Evolutionary conservation across 768 basidiomycete species (phyloP).

Genomic region (Boletus patriciae): DNA sequence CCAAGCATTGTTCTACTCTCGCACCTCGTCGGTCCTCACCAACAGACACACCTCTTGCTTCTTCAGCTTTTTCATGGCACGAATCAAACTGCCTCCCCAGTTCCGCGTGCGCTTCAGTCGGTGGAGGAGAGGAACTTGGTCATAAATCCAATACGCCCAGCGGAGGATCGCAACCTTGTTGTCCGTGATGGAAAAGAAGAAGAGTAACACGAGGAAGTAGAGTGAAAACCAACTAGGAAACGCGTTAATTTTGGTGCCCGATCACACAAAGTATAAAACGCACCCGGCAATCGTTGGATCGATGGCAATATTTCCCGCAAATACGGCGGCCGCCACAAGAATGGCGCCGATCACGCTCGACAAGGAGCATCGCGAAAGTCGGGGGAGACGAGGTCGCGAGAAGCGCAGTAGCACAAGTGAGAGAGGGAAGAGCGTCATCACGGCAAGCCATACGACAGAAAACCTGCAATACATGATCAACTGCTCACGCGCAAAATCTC

Average conservation of each 20-base stretch:
- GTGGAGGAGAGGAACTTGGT: conserved; percentile 55
- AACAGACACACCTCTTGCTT: conserved; percentile 59
- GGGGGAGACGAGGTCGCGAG: conserved; percentile 58
- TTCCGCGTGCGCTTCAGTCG: conserved; percentile 35
- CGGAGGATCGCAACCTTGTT: conserved; percentile 56
- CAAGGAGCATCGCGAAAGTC: conserved; percentile 43
- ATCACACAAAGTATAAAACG: conserved; percentile 14
- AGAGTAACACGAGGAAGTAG: conserved; percentile 54
- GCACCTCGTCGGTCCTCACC: conserved; percentile 65
- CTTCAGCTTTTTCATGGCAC: conserved; percentile 46
- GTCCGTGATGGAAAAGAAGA: conserved; percentile 53
- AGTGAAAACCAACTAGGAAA: conserved; percentile 57
- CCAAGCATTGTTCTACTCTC: not conserved
- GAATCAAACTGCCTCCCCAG: conserved; percentile 47
- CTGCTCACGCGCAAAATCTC: not conserved
- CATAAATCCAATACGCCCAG: conserved; percentile 61
- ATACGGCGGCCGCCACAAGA: conserved; percentile 41
- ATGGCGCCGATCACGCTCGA: conserved; percentile 43
- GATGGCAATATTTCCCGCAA: conserved; percentile 61
- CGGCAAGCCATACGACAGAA: conserved; percentile 63
- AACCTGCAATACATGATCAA: conserved; percentile 44
- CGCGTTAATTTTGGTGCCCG: not conserved
- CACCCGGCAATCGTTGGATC: conserved; percentile 58
- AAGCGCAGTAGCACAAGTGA: conserved; percentile 61
- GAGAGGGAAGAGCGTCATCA: conserved; percentile 64